A percentile compares a stretch with the other conserved stretches of the same genome.
These are phyloP conservation scores for Spergularia bocconei DNA, from an alignment of 148 eudicot genomes.

Conservation along the genomic window DNA sequence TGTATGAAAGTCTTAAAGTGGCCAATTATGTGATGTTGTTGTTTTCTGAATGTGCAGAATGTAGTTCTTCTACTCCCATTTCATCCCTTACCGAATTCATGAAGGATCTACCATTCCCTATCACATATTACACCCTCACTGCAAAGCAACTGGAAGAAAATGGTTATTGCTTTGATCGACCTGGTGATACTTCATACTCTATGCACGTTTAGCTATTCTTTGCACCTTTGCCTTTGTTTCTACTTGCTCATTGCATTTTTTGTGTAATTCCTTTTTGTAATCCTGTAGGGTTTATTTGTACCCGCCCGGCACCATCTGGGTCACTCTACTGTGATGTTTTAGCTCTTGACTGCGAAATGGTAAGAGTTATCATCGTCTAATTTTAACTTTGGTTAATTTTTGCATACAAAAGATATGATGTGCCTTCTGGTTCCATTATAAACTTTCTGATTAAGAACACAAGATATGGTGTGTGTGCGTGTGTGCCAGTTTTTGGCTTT, in stretches of 20 bases:
- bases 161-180: slow-evolving; percentile 61
- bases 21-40: background rate
- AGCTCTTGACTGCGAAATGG: slow-evolving; percentile 36
- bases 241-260: background rate
- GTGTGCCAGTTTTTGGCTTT: background rate
- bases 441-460: background rate
- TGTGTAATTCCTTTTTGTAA: background rate
- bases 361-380: slow-evolving; percentile 20
- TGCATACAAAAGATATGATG: background rate
- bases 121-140: slow-evolving; percentile 82
- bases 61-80: slow-evolving; percentile 28
- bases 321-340: slow-evolving; percentile 18
- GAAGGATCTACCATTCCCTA: slow-evolving; percentile 70
- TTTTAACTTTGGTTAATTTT: background rate
- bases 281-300: slow-evolving; percentile 70
- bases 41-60: slow-evolving; percentile 36
- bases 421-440: background rate
- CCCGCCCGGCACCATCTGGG: slow-evolving; percentile 31
- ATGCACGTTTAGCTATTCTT: background rate
- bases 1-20: background rate
- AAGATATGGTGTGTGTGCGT: too few species aligned
- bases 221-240: background rate
- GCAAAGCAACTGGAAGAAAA: slow-evolving; percentile 77
- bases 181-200: slow-evolving; percentile 43
- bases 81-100: slow-evolving; percentile 35